Evolutionary conservation across 106 monocot genomes (phyloP).

Genomic region (Acorus calamus): DNA sequence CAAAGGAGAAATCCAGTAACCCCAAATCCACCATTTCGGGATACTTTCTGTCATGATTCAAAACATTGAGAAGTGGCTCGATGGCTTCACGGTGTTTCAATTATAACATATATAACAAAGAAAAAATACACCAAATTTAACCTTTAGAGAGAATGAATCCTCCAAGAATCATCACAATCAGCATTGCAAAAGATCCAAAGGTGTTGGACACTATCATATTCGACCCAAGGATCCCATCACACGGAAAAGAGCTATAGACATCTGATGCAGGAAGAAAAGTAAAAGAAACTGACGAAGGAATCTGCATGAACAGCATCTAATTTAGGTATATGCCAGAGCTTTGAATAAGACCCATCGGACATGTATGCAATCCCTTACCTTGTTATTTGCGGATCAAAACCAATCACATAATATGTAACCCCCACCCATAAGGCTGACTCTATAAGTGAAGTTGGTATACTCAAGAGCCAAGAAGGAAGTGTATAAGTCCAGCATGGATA

Average conservation of each 20-base stretch:
- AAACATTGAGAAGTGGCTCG: constrained; percentile 1
- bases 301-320: constrained; percentile 26
- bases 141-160: constrained; percentile 95
- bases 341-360: no score
- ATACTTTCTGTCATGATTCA: constrained; percentile 63
- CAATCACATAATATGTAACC: constrained; percentile 91
- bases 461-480: constrained; percentile 89
- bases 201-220: constrained; percentile 99
- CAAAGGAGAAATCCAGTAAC: constrained; percentile 97
- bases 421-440: constrained; percentile 86
- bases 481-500: constrained; percentile 92
- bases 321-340: no score
- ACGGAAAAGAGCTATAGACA: constrained; percentile 92
- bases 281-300: constrained; percentile 73
- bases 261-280: constrained; percentile 90
- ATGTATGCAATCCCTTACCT: constrained; percentile 39
- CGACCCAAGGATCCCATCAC: constrained; percentile 83
- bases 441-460: constrained; percentile 82
- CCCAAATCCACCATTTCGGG: constrained; percentile 98
- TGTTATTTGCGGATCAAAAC: constrained; percentile 86
- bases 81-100: background rate
- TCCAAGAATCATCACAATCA: constrained; percentile 97
- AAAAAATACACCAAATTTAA: constrained; percentile 13
- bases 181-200: constrained; percentile 96
- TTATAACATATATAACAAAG: background rate